Conservation (phyloP, 2,329 filamentous ascomycete species). For the Bipolaris zeicola region DNA sequence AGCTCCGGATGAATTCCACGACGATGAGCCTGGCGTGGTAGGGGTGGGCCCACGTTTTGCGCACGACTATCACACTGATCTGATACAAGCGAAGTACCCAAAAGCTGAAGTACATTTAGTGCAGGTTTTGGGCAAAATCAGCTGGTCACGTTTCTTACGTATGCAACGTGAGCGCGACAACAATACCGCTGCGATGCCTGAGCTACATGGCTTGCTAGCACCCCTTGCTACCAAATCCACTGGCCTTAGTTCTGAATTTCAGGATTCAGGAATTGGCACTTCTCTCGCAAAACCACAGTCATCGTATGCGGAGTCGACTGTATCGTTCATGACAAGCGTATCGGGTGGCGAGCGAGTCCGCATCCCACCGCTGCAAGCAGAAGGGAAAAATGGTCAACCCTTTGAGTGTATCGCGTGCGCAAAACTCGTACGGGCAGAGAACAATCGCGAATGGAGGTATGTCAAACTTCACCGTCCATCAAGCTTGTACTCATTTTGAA, state of each 20-base stretch:
- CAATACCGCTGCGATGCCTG: background rate
- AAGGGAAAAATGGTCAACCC: slow-evolving; percentile 20
- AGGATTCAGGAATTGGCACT: slow-evolving; percentile 30
- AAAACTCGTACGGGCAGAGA: slow-evolving; percentile 14
- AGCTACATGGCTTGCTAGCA: background rate
- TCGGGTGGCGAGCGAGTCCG: slow-evolving; percentile 14
- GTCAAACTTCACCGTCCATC: background rate
- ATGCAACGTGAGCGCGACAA: background rate
- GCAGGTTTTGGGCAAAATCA: background rate
- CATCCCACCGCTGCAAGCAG: slow-evolving; percentile 25
- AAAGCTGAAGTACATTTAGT: background rate
- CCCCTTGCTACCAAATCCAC: slow-evolving; percentile 7
- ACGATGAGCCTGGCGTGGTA: slow-evolving; percentile 9
- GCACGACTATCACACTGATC: slow-evolving; percentile 17
- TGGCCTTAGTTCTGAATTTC: slow-evolving; percentile 21
- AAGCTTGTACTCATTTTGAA: background rate
- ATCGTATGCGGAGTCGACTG: slow-evolving; percentile 23
- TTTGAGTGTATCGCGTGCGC: slow-evolving; percentile 32
- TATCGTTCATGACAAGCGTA: slow-evolving; percentile 25
- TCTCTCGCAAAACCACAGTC: slow-evolving; percentile 16
- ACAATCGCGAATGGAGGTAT: slow-evolving; percentile 30
- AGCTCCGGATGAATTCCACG: slow-evolving; percentile 18
- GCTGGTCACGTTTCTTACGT: background rate
- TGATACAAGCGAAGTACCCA: background rate
- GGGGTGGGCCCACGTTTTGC: slow-evolving; percentile 16